Evolutionary conservation across 2,329 filamentous ascomycete genomes (phyloP).

Genomic region (Pyrenochaeta sp.): DNA sequence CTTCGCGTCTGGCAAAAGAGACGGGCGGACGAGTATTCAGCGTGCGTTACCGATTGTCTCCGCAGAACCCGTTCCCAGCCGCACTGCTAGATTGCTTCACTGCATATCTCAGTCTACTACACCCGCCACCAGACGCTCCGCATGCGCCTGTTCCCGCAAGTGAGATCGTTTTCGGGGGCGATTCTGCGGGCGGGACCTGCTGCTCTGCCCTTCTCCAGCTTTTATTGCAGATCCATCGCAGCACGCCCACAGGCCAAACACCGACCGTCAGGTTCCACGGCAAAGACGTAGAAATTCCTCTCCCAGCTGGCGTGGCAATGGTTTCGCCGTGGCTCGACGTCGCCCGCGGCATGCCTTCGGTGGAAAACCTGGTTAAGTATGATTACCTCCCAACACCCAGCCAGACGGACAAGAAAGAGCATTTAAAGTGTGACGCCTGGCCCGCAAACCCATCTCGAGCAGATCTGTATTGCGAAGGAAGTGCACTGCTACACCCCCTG

Average conservation of each 20-base stretch:
- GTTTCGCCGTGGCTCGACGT: constrained; percentile 77
- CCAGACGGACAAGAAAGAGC: constrained; percentile 44
- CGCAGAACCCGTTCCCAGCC: constrained; percentile 76
- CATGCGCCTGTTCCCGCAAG: constrained; percentile 70
- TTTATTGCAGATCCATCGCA: constrained; percentile 67
- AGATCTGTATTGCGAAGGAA: constrained; percentile 57
- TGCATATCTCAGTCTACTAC: constrained; percentile 75
- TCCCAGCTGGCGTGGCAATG: constrained; percentile 71
- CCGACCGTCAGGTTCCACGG: constrained; percentile 68
- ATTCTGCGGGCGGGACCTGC: constrained; percentile 79
- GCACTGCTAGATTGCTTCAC: constrained; percentile 76
- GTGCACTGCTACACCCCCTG: constrained; percentile 67
- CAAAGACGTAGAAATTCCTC: constrained; percentile 62
- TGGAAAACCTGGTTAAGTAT: constrained; percentile 60
- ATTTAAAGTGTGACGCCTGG: constrained; percentile 60
- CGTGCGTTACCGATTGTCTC: constrained; percentile 77
- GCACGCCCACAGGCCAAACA: constrained; percentile 48
- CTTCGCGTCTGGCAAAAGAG: constrained; percentile 69
- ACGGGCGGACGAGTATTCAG: constrained; percentile 73
- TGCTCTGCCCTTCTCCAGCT: constrained; percentile 71
- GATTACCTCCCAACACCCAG: constrained; percentile 68
- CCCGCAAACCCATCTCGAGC: constrained; percentile 54
- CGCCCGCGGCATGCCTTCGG: constrained; percentile 67
- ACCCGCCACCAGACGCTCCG: constrained; percentile 71
- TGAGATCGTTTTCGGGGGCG: constrained; percentile 75